phyloP scores from a whole-genome alignment of 169 alveolate genomes.

The Besnoitia besnoiti region DNA sequence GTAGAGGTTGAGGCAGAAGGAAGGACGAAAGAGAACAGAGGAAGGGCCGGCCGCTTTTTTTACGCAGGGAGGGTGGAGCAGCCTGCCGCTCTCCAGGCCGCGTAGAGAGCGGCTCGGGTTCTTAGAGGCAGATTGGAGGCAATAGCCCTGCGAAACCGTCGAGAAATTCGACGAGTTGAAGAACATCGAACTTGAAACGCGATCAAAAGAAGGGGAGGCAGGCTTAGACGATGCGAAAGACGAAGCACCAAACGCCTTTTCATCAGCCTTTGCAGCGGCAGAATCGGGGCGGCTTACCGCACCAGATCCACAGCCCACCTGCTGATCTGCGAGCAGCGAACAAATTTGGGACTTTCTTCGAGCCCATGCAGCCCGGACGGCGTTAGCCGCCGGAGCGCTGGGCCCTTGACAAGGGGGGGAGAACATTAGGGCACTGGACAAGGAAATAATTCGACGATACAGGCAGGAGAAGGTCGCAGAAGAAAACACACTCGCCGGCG shows the following conservation, averaged over 20 bases:
- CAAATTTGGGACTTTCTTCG: neutral
- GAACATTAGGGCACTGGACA: neutral
- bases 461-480: neutral
- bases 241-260: neutral
- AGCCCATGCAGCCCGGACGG: neutral
- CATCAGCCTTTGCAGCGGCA: neutral
- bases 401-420: neutral
- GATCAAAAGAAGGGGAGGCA: neutral
- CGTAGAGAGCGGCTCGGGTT: too few species aligned
- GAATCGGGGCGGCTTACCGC: neutral
- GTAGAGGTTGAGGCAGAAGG: too few species aligned
- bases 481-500: neutral
- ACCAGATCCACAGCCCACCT: neutral
- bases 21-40: too few species aligned
- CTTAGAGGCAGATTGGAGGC: too few species aligned
- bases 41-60: too few species aligned
- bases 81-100: too few species aligned
- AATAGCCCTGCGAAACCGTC: too few species aligned
- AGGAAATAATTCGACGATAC: too few species aligned
- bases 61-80: too few species aligned
- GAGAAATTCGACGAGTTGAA: too few species aligned
- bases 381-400: conserved; percentile 13
- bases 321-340: neutral
- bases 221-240: neutral
- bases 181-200: neutral